Evolutionary conservation across 805 yeast species (phyloP).

Genomic region (Tetrapisispora taiwanensis): DNA sequence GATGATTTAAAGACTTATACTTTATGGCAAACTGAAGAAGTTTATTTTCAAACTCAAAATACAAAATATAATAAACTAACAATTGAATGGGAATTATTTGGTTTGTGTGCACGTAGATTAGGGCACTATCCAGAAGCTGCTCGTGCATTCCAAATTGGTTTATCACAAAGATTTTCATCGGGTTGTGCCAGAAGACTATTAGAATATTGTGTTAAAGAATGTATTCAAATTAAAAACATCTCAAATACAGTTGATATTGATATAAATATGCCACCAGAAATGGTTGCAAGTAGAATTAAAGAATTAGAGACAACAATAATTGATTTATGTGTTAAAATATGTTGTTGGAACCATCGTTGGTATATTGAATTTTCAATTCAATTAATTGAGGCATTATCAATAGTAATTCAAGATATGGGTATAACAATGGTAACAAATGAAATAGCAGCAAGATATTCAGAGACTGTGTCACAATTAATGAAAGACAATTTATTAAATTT

Average conservation of each 20-base stretch:
- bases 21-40: constrained; percentile 84
- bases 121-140: constrained; percentile 84
- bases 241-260: constrained; percentile 10
- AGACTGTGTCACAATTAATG: constrained; percentile 23
- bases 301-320: constrained; percentile 46
- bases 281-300: constrained; percentile 24
- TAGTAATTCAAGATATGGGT: constrained; percentile 67
- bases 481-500: constrained; percentile 23
- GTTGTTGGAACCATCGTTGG: constrained; percentile 99
- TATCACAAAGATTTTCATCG: constrained; percentile 69
- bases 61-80: constrained; percentile 67
- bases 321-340: constrained; percentile 59
- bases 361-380: constrained; percentile 79
- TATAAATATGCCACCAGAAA: constrained; percentile 23
- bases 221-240: constrained; percentile 19
- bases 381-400: constrained; percentile 46
- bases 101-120: constrained; percentile 73
- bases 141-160: constrained; percentile 65
- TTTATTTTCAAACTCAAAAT: constrained; percentile 84
- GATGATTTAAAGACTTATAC: constrained; percentile 77
- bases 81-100: constrained; percentile 87
- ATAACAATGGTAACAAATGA: constrained; percentile 64
- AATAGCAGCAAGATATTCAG: constrained; percentile 56
- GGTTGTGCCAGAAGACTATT: constrained; percentile 67
- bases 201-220: constrained; percentile 49